These are phyloP conservation scores for Zygosaccharomyces lentus DNA, from an alignment of 805 yeast genomes.

Conservation along the genomic window DNA sequence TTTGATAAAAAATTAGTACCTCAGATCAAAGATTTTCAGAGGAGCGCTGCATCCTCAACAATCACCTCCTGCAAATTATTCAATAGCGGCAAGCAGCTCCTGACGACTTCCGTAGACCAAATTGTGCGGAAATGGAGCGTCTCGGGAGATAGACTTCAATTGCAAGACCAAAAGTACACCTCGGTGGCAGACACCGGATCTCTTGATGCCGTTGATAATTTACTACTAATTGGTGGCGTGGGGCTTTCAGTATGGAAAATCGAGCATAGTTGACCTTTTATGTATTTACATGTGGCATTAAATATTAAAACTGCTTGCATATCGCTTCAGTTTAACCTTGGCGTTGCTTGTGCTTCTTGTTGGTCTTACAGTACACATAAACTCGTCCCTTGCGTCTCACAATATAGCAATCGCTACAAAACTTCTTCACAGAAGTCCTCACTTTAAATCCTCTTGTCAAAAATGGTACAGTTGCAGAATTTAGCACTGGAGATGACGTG, in stretches of 20 bases:
- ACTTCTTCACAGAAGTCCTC: slow-evolving; percentile 87
- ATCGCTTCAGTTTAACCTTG: slow-evolving; percentile 50
- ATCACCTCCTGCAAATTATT: slow-evolving; percentile 58
- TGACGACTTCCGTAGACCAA: slow-evolving; percentile 84
- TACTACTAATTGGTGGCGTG: slow-evolving; percentile 69
- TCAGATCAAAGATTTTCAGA: slow-evolving; percentile 36
- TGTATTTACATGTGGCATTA: slow-evolving; percentile 10
- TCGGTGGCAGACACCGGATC: slow-evolving; percentile 92
- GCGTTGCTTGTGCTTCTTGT: slow-evolving; percentile 92
- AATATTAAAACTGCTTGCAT: background rate
- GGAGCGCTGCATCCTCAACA: slow-evolving; percentile 79
- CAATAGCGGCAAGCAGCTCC: slow-evolving; percentile 31
- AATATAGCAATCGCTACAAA: slow-evolving; percentile 85
- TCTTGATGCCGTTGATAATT: slow-evolving; percentile 38
- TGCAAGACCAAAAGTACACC: slow-evolving; percentile 51
- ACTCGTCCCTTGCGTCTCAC: slow-evolving; percentile 95
- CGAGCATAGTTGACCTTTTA: slow-evolving; percentile 1
- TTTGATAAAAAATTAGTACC: slow-evolving; percentile 11
- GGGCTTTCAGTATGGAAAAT: slow-evolving; percentile 55
- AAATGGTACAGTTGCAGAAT: slow-evolving; percentile 16
- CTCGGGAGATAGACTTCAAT: slow-evolving; percentile 22
- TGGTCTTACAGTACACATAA: slow-evolving; percentile 87
- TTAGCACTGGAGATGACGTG: background rate
- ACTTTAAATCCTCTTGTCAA: slow-evolving; percentile 77
- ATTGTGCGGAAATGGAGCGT: slow-evolving; percentile 62